Conservation (phyloP, 2,329 filamentous ascomycete species). For the Botrytis paeoniae region DNA sequence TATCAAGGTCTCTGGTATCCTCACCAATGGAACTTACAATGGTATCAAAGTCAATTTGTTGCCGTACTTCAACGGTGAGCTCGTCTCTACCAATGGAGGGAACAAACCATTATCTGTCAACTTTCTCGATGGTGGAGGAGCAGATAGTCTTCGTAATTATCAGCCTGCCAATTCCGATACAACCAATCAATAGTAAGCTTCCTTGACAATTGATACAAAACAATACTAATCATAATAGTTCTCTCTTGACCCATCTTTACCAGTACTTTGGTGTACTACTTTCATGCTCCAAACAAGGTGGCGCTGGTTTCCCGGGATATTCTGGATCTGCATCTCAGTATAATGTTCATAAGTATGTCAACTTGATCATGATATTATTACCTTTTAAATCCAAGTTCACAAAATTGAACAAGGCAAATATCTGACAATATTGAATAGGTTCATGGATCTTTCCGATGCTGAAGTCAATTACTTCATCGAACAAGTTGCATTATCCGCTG, state of each 20-base stretch:
- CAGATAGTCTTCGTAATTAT: conserved; percentile 45
- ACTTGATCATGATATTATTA: not conserved
- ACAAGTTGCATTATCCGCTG: conserved; percentile 55
- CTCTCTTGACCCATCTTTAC: conserved; percentile 59
- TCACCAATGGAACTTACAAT: conserved; percentile 49
- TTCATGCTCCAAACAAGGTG: conserved; percentile 52
- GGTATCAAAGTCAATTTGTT: conserved; percentile 53
- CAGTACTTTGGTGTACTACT: conserved; percentile 58
- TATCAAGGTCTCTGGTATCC: conserved; percentile 55
- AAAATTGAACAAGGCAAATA: not conserved
- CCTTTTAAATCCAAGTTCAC: not conserved
- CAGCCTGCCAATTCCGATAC: conserved; percentile 52
- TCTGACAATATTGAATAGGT: conserved; percentile 34
- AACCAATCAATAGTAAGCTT: conserved; percentile 54
- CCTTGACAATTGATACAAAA: not conserved
- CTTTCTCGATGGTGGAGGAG: conserved; percentile 60
- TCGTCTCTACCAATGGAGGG: conserved; percentile 53
- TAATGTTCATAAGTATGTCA: conserved; percentile 48
- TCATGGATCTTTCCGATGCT: conserved; percentile 53
- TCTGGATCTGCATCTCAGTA: conserved; percentile 47
- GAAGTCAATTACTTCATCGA: conserved; percentile 58
- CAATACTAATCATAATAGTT: conserved; percentile 32
- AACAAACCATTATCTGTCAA: conserved; percentile 48
- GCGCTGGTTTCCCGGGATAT: conserved; percentile 50
- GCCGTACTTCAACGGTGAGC: conserved; percentile 56